Evolutionary conservation across 2,329 filamentous ascomycete genomes (phyloP), one percentile per base, ranked within the genome.

Genomic region (Ceratocystis eucalypticola): DNA sequence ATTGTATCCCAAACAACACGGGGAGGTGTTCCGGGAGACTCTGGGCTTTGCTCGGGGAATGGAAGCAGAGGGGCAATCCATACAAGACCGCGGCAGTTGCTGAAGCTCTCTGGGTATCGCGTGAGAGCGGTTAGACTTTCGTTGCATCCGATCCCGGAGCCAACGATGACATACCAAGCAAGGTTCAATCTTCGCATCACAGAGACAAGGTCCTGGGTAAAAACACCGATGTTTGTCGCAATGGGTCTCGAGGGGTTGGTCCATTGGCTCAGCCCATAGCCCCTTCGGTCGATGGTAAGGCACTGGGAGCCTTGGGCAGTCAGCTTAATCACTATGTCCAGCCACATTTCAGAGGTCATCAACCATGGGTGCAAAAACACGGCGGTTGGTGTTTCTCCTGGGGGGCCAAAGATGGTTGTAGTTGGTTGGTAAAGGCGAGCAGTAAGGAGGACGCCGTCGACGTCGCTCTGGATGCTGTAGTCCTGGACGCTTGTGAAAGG

Each of bases 101-200:
- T 55, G 41, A 65, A 61, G 8, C 20, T 37, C 28, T 61, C 15
- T 46, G 53, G 55, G 55, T 50, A 46, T 33, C 57, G 64, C 8
- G 57, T 65, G 20, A 61, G 8, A 1, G 64, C 45, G 22, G 45
- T 22, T 1, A 65, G 53, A 20, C 64, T 62, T 28, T 65, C 64
- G 28, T 65, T 65, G 41, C 64, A 65, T 44, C 64, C 64, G 64
- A 65, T 65, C 6, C 64, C 64, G 5, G 64, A 65, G 64, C 64
- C 41, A 15, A 61, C 64, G 12, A 65, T 28, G 3, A 65, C 55
- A 22, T 48, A 65, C 41, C 57, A 44, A 28, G n/a, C 25, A 17
- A 65, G 64, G 25, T 61, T 45, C 41, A 65, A 12, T 17, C 28
- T n/a, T 15, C 15, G 22, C 28, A 64, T 20, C 5, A 64, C 30